Base-by-base conservation (phyloP, 148 eudicot species). In the Diospyros lotus region DNA sequence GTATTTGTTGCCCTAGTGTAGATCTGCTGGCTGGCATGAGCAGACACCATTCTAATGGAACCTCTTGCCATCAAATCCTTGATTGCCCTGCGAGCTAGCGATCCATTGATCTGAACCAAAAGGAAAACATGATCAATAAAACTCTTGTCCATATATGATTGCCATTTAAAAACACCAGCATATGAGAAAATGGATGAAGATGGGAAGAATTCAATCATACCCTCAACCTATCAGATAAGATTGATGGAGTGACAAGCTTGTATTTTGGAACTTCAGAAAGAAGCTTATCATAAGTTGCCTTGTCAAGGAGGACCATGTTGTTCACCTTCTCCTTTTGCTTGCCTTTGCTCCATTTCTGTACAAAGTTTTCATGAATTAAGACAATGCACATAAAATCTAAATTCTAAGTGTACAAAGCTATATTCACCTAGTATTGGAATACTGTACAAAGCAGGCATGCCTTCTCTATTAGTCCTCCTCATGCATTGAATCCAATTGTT, bases 1-100 rank as follows among this genome's bases (percentile, higher is more conserved):
- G 28, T 28, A 28, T 28, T 28, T 48, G 88, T 85, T 2, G 86
- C 82, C 65, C 90, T 69, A 58, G 88, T 87, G 81, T 85, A 87
- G 1, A 87, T 85, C 80, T 81, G 88, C 50, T 83, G 82, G 80
- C 86, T 85, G 9, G 86, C 70, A 61, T 85, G 90, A 56, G 80
- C 80, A n/a, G 86, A 79, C 10, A 85, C 88, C 88, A 87, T 81
- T 82, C 85, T 83, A 71, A 85, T 87, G 6, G 79, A 70, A 4
- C 90, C 90, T 64, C 82, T 79, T 5, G 67, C 28, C 82, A 80
- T 75, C 2, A 87, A 81, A 17, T 87, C 88, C 39, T 77, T 81
- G 43, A 87, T 85, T 52, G 84, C 87, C 79, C 75, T 85, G 81
- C 86, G 77, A 12, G 87, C 86, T 40, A 84, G 80, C 45, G 88